Percentiles rank a stretch among this genome's conserved stretches.
Evolutionary conservation across 495 filamentous ascomycete species (phyloP).

Genomic region (Staphylotrichum tortipilum): DNA sequence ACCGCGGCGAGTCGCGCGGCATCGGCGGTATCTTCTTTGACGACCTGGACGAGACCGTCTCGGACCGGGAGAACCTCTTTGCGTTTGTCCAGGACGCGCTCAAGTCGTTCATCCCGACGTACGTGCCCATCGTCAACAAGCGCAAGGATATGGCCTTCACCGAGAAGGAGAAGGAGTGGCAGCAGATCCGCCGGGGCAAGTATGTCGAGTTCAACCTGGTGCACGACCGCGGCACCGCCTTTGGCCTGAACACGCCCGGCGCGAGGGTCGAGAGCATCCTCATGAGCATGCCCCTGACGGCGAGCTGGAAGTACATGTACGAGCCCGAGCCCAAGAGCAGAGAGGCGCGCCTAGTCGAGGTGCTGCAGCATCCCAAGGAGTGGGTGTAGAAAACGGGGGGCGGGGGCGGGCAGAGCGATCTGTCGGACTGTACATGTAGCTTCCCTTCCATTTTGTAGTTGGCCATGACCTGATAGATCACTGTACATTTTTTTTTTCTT

Average conservation of each 20-base stretch:
- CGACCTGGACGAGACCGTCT: slow-evolving; percentile 75
- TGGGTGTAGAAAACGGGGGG: slow-evolving; percentile 84
- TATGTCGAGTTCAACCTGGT: slow-evolving; percentile 99
- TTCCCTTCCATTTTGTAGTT: too few relatives aligned
- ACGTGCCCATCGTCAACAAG: slow-evolving; percentile 77
- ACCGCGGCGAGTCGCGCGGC: slow-evolving; percentile 81
- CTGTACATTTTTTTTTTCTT: too few relatives aligned
- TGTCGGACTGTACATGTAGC: too few relatives aligned
- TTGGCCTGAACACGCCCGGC: slow-evolving; percentile 87
- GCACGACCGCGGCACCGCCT: slow-evolving; percentile 91
- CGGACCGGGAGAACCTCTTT: slow-evolving; percentile 81
- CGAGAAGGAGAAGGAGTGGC: slow-evolving; percentile 83
- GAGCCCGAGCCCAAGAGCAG: slow-evolving; percentile 62
- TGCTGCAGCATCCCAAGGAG: slow-evolving; percentile 76
- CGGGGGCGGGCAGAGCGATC: not conserved
- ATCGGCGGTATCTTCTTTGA: slow-evolving; percentile 98
- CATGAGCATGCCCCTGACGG: slow-evolving; percentile 92
- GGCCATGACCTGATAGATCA: too few relatives aligned
- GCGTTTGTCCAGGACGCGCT: slow-evolving; percentile 82
- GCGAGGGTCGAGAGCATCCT: slow-evolving; percentile 91
- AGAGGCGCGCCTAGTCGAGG: slow-evolving; percentile 68
- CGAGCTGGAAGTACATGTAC: slow-evolving; percentile 94
- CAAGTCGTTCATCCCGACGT: slow-evolving; percentile 80
- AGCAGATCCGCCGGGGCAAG: slow-evolving; percentile 81
- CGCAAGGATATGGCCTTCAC: slow-evolving; percentile 89